Conservation (phyloP, 257 asterid species). For the Solanum peruvianum region DNA sequence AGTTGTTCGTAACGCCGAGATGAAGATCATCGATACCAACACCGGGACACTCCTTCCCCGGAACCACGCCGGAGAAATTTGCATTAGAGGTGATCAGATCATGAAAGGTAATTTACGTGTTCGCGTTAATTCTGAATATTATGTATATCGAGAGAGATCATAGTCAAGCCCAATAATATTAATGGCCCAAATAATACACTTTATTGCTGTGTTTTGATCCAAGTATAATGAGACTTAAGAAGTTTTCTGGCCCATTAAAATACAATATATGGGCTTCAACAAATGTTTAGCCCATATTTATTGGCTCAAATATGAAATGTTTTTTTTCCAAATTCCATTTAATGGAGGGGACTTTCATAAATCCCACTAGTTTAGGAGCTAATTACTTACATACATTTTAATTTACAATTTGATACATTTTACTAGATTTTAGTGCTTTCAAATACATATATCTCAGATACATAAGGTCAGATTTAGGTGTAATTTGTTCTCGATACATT, state of each 20-base stretch:
- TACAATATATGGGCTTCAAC: neutral
- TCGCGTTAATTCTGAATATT: neutral
- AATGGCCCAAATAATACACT: neutral
- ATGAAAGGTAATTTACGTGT: slow-evolving; percentile 13
- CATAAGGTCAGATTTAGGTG: neutral
- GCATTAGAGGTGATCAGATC: slow-evolving; percentile 29
- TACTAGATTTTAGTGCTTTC: fast-evolving
- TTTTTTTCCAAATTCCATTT: neutral
- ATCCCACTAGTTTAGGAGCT: no score
- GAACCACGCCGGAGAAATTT: slow-evolving; percentile 23
- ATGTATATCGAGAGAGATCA: neutral
- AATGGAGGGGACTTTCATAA: neutral
- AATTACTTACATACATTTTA: no score
- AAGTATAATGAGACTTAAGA: neutral
- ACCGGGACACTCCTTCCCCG: slow-evolving; percentile 11
- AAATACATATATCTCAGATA: neutral
- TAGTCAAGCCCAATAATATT: neutral
- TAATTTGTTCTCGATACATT: no score
- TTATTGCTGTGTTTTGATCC: neutral
- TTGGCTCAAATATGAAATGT: neutral
- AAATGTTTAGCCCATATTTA: neutral
- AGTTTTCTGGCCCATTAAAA: neutral
- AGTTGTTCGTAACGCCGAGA: slow-evolving; percentile 22
- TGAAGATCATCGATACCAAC: slow-evolving; percentile 21
- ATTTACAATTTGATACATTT: no score